Evolutionary conservation across 2,329 filamentous ascomycete species (phyloP), one percentile per base, ranked within the genome.

Genomic region (Raffaelea deltoideospora): DNA sequence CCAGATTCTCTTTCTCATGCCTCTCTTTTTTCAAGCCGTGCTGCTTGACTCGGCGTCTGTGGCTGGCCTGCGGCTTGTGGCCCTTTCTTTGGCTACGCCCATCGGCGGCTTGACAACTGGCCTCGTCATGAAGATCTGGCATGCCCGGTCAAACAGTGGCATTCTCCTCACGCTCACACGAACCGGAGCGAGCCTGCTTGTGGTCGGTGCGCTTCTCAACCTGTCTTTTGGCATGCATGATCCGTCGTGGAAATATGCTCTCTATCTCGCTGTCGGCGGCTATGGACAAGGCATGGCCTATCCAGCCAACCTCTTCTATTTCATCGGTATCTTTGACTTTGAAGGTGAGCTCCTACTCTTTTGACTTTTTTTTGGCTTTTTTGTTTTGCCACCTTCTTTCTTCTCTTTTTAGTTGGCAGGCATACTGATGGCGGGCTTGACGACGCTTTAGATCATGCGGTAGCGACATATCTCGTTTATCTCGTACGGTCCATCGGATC

Each of bases 1-100:
- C 59, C 27, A 28, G 27, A 10, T 28, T n/a, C 27, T 81, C 14
- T 82, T 83, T 56, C 77, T 78, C 48, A 64, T 78, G 1, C 79
- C 79, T 0, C 57, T 83, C 5, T 82, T 78, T 56, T 83, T 80
- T 49, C 76, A 80, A 45, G 72, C 72, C 0, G 72, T 80, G 7
- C 63, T 78, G 3, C 55, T 72, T 3, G 75, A 80, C 41, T 71
- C 71, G 0, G 69, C 78, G 0, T 74, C 76, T 0, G 62, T 64
- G 13, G 77, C 78, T 1, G 77, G 78, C 1, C 64, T 73, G 6
- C 67, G 76, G 2, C 66, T 83, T 7, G 67, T 74, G 0, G 67
- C 76, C 2, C 72, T 77, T 2, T 77, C 74, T 0, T 48, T 80
- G 10, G 72, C 69, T 0, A 67, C 67, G 0, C 72, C 72, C 2